Percentiles rank a stretch among this genome's conserved stretches.
These are phyloP conservation scores for Liquidambar formosana DNA, from an alignment of 164 flowering plant species.

Conservation along the genomic window DNA sequence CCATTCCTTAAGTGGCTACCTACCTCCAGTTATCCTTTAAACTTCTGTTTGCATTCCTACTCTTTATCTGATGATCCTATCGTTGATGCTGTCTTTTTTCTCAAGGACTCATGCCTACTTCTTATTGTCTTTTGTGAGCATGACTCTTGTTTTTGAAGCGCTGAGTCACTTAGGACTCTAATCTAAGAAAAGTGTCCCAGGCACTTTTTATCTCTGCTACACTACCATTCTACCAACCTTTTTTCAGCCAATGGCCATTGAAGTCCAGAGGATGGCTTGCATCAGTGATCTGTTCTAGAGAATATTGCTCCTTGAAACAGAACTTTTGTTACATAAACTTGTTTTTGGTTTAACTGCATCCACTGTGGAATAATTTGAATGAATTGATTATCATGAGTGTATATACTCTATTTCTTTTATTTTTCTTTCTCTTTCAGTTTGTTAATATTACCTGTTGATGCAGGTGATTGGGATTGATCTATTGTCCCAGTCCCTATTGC, in stretches of 20 bases:
- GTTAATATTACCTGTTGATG: constrained; percentile 3
- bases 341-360: not conserved
- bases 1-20: no score
- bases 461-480: constrained; percentile 99
- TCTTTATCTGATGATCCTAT: no score
- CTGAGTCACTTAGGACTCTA: not conserved
- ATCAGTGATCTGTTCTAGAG: not conserved
- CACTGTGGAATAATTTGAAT: not conserved
- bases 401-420: no score
- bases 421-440: not conserved
- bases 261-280: not conserved
- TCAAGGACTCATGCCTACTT: no score
- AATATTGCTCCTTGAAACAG: not conserved
- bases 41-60: no score
- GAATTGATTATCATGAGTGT: not conserved
- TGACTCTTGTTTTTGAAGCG: no score
- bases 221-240: not conserved
- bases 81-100: no score
- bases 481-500: constrained; percentile 83
- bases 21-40: no score
- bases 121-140: no score
- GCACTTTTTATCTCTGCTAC: not conserved
- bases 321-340: not conserved
- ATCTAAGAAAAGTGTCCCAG: not conserved
- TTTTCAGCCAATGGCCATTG: not conserved